These are phyloP conservation scores for Saturnispora hagleri DNA, from an alignment of 805 yeast species.

Conservation along the genomic window DNA sequence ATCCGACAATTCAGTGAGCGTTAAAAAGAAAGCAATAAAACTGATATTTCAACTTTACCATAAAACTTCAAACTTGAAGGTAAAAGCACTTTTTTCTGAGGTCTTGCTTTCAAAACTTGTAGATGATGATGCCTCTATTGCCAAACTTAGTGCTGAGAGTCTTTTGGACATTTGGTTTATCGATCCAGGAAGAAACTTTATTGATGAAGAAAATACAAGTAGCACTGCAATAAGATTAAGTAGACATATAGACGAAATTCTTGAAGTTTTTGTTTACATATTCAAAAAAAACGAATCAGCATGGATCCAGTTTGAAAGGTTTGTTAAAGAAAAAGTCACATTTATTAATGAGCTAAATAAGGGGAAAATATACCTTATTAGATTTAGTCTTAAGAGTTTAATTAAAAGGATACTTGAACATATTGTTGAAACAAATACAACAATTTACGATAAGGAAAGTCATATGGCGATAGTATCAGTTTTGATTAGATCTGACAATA, in stretches of 20 bases:
- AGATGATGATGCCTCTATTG: slow-evolving; percentile 59
- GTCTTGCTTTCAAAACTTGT: slow-evolving; percentile 46
- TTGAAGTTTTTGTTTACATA: slow-evolving; percentile 29
- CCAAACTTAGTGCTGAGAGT: slow-evolving; percentile 32
- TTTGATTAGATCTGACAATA: slow-evolving; percentile 43
- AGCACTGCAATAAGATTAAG: background rate
- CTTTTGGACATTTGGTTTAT: slow-evolving; percentile 33
- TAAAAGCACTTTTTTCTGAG: slow-evolving; percentile 38
- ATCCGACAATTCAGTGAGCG: slow-evolving; percentile 53
- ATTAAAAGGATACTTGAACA: slow-evolving; percentile 30
- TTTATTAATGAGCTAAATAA: slow-evolving; percentile 20
- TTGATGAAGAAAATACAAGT: background rate
- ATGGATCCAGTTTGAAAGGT: slow-evolving; percentile 38
- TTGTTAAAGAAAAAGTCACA: slow-evolving; percentile 37
- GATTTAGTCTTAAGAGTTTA: slow-evolving; percentile 21
- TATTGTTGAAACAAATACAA: slow-evolving; percentile 23
- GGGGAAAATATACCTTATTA: slow-evolving; percentile 12
- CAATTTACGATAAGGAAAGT: slow-evolving; percentile 22
- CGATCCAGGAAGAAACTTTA: background rate
- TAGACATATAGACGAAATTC: background rate
- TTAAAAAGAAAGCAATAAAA: slow-evolving; percentile 53
- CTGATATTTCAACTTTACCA: slow-evolving; percentile 41
- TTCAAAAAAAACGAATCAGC: slow-evolving; percentile 31
- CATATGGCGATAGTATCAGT: slow-evolving; percentile 44
- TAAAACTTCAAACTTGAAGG: slow-evolving; percentile 21